Base-by-base conservation (phyloP, 371 early-diverging fungal species). In the Gilbertella persicaria region DNA sequence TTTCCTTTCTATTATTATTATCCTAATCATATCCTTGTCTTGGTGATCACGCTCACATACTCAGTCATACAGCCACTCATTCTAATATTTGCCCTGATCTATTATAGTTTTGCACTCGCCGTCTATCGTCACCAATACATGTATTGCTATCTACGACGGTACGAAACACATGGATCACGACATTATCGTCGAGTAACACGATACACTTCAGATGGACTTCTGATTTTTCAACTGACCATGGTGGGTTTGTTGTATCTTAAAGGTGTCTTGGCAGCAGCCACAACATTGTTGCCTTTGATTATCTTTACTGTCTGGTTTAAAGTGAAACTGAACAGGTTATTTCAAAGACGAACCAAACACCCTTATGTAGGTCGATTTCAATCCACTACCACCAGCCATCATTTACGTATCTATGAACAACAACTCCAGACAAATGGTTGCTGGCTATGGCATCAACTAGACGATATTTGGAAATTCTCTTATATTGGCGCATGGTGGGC, bases 191-290 rank as follows among this genome's bases (percentile, higher is more conserved):
- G 86, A 44, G 85, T 88, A 51, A 87, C 88, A 33, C 78, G 88
- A n/a, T 87, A 94, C 21, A 84, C 90, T 24, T 80, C 89, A 12
- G 70, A 85, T 25, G 90, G 94, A 0, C 68, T 96, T 20, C 53
- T 91, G 45, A 83, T 96, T 30, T 92, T 90, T 75, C 97, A 96
- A 58, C 55, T 90, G 21, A 86, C 93, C 3, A 90, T 93, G 82
- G 75, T 93, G 28, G 95, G 94, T 2, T 33, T 85, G 3, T 45
- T 88, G 66, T 62, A 87, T 80, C 58, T 93, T 73, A 80, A 83
- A 38, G 75, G 78, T 5, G 74, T 76, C 0, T 64, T 78, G 2
- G 25, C 66, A 0, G 60, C 78, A 6, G 82, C 79, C 0, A 67
- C 73, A 0, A 50, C 80, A 0, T 23, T 84, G 1, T 26, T 72